Evolutionary conservation across 164 flowering plant species (phyloP).

Genomic region (Euptelea pleiosperma): DNA sequence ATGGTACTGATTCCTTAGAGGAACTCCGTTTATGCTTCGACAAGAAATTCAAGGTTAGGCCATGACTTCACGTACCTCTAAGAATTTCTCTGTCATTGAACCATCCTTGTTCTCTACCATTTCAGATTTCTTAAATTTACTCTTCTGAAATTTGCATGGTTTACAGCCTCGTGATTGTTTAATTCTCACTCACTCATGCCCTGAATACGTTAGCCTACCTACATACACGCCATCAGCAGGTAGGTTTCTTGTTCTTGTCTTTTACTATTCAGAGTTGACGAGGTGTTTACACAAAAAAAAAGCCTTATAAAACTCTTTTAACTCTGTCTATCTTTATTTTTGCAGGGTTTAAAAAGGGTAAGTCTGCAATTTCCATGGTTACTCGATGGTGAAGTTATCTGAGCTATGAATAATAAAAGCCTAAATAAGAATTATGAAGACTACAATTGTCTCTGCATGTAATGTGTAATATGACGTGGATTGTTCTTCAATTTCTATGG

Average conservation of each 20-base stretch:
- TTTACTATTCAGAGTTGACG: neutral
- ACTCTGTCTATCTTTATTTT: neutral
- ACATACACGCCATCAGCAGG: slow-evolving; percentile 17
- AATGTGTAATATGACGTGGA: too few relatives aligned
- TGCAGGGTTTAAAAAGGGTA: neutral
- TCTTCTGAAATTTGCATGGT: slow-evolving; percentile 12
- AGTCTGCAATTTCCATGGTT: slow-evolving; percentile 14
- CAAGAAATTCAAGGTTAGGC: too few relatives aligned
- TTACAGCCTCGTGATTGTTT: slow-evolving; percentile 66
- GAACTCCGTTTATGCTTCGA: too few relatives aligned
- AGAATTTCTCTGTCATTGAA: too few relatives aligned
- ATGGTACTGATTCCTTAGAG: too few relatives aligned
- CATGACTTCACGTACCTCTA: too few relatives aligned
- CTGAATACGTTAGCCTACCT: slow-evolving; percentile 67
- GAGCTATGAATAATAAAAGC: too few relatives aligned
- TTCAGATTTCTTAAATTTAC: too few relatives aligned
- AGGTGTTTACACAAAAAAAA: neutral
- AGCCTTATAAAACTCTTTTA: neutral
- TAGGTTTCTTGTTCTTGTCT: slow-evolving; percentile 9
- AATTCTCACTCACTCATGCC: slow-evolving; percentile 36
- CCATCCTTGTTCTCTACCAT: too few relatives aligned
- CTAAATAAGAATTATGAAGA: too few relatives aligned
- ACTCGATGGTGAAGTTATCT: slow-evolving; percentile 9
- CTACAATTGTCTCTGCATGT: too few relatives aligned
- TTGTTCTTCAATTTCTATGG: too few relatives aligned